Percentiles rank a stretch among this genome's conserved stretches.
Conservation (phyloP, 805 yeast genomes). For the Schwanniomyces sp. region DNA sequence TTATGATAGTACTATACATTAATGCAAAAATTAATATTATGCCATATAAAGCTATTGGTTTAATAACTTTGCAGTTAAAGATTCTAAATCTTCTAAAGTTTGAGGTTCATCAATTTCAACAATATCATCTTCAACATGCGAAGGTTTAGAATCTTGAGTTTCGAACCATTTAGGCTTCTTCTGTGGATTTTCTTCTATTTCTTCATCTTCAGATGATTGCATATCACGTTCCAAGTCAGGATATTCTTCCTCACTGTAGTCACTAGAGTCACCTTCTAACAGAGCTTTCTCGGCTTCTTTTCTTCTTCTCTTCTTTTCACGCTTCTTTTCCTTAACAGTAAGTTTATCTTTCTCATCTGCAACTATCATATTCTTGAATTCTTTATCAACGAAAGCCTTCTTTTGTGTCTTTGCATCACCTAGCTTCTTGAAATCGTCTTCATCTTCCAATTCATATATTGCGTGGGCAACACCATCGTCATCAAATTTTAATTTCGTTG, state of each 20-base stretch:
- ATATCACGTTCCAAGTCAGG: constrained; percentile 49
- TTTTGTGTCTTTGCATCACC: constrained; percentile 70
- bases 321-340: constrained; percentile 71
- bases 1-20: not conserved
- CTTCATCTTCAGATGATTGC: constrained; percentile 32
- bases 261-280: constrained; percentile 39
- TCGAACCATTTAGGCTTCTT: constrained; percentile 55
- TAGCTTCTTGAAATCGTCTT: constrained; percentile 78
- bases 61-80: constrained; percentile 62
- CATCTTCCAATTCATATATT: constrained; percentile 86
- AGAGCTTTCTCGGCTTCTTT: constrained; percentile 69
- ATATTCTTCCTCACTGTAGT: constrained; percentile 32
- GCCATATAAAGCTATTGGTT: constrained; percentile 6
- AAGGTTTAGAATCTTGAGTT: constrained; percentile 23
- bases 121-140: constrained; percentile 29
- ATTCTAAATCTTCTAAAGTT: constrained; percentile 91
- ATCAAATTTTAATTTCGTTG: constrained; percentile 82
- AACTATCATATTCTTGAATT: constrained; percentile 62
- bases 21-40: not conserved
- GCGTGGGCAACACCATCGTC: constrained; percentile 95
- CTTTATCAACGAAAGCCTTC: constrained; percentile 62
- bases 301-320: constrained; percentile 86
- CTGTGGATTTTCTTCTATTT: constrained; percentile 27
- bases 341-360: constrained; percentile 80
- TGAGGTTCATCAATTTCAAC: constrained; percentile 86